Evolutionary conservation across 2,329 filamentous ascomycete genomes (phyloP), one percentile per base, ranked within the genome.

Genomic region (Diplodia sapinea): DNA sequence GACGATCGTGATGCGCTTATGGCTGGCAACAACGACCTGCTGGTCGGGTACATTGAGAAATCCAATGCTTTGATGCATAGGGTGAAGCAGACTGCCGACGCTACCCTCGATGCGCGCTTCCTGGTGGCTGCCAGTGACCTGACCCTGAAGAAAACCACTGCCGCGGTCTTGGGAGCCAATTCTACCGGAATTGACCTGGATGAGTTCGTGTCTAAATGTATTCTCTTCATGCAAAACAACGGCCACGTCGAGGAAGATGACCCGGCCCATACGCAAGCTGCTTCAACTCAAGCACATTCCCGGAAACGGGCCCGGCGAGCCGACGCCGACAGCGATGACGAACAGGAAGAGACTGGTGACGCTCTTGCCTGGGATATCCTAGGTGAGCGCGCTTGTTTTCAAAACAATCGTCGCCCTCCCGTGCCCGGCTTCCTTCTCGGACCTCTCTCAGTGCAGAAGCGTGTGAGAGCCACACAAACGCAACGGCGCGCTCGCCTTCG

Each of bases 141-240:
- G 4, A 90, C 91, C 0, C 89, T 91, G 73, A 92, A 91, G 72
- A 93, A 93, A 75, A 90, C 92, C 0, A 84, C 90, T 52, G 88
- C 89, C 63, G 84, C 96, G 31, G 88, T 90, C 1, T 84, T 92
- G 36, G 93, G 93, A 7, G 90, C 90, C 72, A 82, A 86, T 1
- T 87, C 88, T 2, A 88, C 90, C 62, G 92, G 93, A 8, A 82
- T 99, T 26, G 94, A 98, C 74, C 85, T 96, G 0, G 94, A 98
- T 69, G 92, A 97, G 73, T 96, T 98, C 74, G 88, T 98, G 15
- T 91, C 91, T 0, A 96, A 96, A 78, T 94, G 91, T 77, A 93
- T 96, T 69, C 87, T 86, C 3, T 98, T 91, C 76, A 97, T 98
- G 93, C 88, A 87, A 20, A 74, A 78, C 26, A 84, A 86, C 43